These are phyloP conservation scores for Xylariaceae sp. DNA, from an alignment of 2,329 filamentous ascomycete genomes.

Conservation along the genomic window DNA sequence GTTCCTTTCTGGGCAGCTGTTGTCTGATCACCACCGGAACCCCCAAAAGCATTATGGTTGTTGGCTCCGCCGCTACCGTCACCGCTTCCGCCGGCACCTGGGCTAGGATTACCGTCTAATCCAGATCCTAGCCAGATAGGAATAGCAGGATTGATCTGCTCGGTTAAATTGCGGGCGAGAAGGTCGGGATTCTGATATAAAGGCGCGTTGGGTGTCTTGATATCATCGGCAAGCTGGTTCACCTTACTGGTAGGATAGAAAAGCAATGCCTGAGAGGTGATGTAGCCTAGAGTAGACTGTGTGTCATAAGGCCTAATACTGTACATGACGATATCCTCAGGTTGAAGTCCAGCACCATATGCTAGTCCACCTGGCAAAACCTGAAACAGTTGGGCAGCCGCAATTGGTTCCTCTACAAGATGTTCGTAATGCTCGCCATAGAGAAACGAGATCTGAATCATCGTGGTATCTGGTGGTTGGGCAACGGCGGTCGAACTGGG, in stretches of 20 bases:
- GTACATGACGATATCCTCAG: constrained; percentile 66
- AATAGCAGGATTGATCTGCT: constrained; percentile 83
- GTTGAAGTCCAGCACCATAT: constrained; percentile 64
- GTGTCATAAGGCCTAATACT: constrained; percentile 81
- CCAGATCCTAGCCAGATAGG: constrained; percentile 61
- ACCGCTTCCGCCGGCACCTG: constrained; percentile 46
- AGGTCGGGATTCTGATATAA: constrained; percentile 74
- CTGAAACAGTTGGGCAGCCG: constrained; percentile 84
- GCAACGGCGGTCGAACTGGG: constrained; percentile 63
- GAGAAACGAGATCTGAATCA: constrained; percentile 86
- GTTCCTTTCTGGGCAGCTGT: constrained; percentile 67
- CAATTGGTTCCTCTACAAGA: constrained; percentile 72
- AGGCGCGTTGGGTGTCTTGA: constrained; percentile 72
- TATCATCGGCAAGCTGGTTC: constrained; percentile 68
- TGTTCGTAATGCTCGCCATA: constrained; percentile 84
- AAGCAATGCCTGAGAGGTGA: constrained; percentile 79
- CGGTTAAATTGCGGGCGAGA: constrained; percentile 75
- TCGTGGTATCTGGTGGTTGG: constrained; percentile 67
- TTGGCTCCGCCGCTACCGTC: constrained; percentile 43
- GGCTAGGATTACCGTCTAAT: constrained; percentile 48
- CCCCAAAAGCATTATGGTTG: constrained; percentile 50
- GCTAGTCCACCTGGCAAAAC: constrained; percentile 75
- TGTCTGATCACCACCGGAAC: constrained; percentile 47
- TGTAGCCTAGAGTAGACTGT: constrained; percentile 69
- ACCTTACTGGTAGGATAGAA: constrained; percentile 77